Percentiles rank a stretch among this genome's conserved stretches.
phyloP scores from a whole-genome alignment of 2,329 filamentous ascomycete genomes.

The Tolypocladium ovalisporum region DNA sequence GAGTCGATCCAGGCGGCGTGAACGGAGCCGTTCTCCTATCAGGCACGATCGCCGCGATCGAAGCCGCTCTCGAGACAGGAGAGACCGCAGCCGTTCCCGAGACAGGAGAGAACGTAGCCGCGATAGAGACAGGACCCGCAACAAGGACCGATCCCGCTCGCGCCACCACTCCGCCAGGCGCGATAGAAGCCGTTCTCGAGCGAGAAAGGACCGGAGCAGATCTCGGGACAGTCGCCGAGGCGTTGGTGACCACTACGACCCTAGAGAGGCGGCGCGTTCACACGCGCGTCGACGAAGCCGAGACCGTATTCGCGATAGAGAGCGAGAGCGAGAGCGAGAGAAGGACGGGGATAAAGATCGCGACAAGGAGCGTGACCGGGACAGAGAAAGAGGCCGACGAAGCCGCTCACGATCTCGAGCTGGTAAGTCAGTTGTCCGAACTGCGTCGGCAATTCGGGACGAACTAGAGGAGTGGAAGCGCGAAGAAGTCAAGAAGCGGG shows the following conservation, averaged over 20 bases:
- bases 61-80: slow-evolving; percentile 15
- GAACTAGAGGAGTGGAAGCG: slow-evolving; percentile 47
- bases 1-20: slow-evolving; percentile 22
- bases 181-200: slow-evolving; percentile 20
- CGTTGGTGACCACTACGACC: slow-evolving; percentile 10
- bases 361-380: slow-evolving; percentile 10
- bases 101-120: neutral
- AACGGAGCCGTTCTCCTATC: slow-evolving; percentile 25
- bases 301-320: slow-evolving; percentile 13
- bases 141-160: slow-evolving; percentile 16
- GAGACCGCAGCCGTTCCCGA: neutral
- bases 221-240: slow-evolving; percentile 11
- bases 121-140: slow-evolving; percentile 6
- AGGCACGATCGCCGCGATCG: slow-evolving; percentile 20
- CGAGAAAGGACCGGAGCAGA: slow-evolving; percentile 8
- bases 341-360: slow-evolving; percentile 11
- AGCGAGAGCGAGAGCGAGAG: slow-evolving; percentile 10
- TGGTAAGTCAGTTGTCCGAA: slow-evolving; percentile 22
- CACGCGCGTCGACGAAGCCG: slow-evolving; percentile 14
- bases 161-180: slow-evolving; percentile 15
- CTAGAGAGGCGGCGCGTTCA: slow-evolving; percentile 9
- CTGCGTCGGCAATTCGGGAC: slow-evolving; percentile 30
- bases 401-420: slow-evolving; percentile 34
- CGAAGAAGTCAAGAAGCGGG: slow-evolving; percentile 49
- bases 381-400: slow-evolving; percentile 20